Percentiles rank a stretch among this genome's conserved stretches.
Evolutionary conservation across 2,329 filamentous ascomycete genomes (phyloP).

Genomic region (Xylariales sp.): DNA sequence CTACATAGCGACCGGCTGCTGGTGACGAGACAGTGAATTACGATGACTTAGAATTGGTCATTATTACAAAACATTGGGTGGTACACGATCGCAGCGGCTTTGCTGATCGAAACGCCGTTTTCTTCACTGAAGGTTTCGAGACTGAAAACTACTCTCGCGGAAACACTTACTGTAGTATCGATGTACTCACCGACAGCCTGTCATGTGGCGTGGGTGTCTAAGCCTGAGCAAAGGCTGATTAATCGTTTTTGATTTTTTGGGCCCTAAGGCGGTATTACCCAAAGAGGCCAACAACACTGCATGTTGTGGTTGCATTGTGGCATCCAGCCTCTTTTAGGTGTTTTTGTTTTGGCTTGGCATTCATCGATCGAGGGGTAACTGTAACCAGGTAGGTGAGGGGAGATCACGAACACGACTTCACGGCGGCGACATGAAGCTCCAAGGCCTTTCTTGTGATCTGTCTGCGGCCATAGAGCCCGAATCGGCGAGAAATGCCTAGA

Average conservation of each 20-base stretch:
- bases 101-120: slow-evolving; percentile 16
- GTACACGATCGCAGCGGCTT: slow-evolving; percentile 7
- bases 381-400: neutral
- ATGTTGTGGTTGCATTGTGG: slow-evolving; percentile 17
- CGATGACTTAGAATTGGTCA: slow-evolving; percentile 9
- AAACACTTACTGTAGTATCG: slow-evolving; percentile 13
- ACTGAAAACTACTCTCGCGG: neutral
- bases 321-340: slow-evolving; percentile 25
- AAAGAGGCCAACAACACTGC: slow-evolving; percentile 24
- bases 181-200: slow-evolving; percentile 9
- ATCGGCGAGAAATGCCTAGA: neutral
- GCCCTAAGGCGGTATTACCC: slow-evolving; percentile 17
- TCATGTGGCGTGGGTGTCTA: slow-evolving; percentile 33
- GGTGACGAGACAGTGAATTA: slow-evolving; percentile 1
- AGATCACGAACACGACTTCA: slow-evolving; percentile 15
- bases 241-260: slow-evolving; percentile 7
- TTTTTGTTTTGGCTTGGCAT: slow-evolving; percentile 26
- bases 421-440: slow-evolving; percentile 16
- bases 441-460: slow-evolving; percentile 2
- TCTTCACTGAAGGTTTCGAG: slow-evolving; percentile 10
- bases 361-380: slow-evolving; percentile 12
- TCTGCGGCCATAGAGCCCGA: slow-evolving; percentile 2
- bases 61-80: slow-evolving; percentile 21
- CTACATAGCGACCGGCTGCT: slow-evolving; percentile 1
- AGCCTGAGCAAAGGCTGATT: slow-evolving; percentile 33